A percentile compares a stretch with the other conserved stretches of the same genome.
Conservation (phyloP, 495 filamentous ascomycete species). For the Chaetomidium leptoderma region DNA sequence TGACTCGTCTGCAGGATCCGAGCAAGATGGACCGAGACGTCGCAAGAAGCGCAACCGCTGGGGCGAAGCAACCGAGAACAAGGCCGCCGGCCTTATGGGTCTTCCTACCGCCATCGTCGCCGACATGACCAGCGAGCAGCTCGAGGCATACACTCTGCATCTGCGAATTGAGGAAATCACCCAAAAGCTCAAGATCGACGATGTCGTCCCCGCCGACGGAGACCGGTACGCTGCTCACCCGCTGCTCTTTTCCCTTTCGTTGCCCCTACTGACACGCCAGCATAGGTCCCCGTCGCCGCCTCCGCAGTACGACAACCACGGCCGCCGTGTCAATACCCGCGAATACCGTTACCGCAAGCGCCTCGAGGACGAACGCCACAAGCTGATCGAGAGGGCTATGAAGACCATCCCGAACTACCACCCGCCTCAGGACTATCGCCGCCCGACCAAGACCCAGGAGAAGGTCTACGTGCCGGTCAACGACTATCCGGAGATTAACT, state of each 20-base stretch:
- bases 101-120: conserved; percentile 92
- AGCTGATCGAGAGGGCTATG: conserved; percentile 96
- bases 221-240: conserved; percentile 63
- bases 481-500: conserved; percentile 99
- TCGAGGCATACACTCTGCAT: conserved; percentile 93
- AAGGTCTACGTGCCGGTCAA: conserved; percentile 99
- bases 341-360: conserved; percentile 96
- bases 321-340: conserved; percentile 95
- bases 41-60: conserved; percentile 98
- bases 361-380: conserved; percentile 97
- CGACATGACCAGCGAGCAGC: conserved; percentile 95
- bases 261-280: conserved; percentile 10
- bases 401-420: conserved; percentile 98
- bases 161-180: conserved; percentile 97
- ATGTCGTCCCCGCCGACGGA: conserved; percentile 92
- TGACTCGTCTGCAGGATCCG: conserved; percentile 31
- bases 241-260: neutral
- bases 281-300: conserved; percentile 87
- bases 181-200: conserved; percentile 96
- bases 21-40: conserved; percentile 67
- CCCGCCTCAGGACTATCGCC: conserved; percentile 93
- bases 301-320: conserved; percentile 97
- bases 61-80: conserved; percentile 94
- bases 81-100: conserved; percentile 96
- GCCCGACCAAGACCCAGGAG: conserved; percentile 98